phyloP scores from a whole-genome alignment of 208 protist species.

The Trypanosoma cruzi region DNA sequence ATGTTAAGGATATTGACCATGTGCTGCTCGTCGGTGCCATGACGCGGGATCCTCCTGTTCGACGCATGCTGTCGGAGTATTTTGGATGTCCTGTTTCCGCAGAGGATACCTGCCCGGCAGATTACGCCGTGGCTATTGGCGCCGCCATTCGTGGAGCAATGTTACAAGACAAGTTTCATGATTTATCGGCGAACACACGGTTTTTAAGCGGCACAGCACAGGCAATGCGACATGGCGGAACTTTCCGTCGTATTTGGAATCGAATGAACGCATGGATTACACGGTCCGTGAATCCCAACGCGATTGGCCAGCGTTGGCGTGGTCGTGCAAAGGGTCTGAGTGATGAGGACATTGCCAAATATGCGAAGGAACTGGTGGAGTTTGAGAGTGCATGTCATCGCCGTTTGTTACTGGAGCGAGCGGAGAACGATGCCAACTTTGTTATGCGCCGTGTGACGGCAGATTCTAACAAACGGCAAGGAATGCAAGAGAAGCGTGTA shows the following conservation, averaged over 20 bases:
- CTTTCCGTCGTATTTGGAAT: constrained; percentile 41
- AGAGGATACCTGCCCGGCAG: constrained; percentile 78
- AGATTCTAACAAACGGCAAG: constrained; percentile 83
- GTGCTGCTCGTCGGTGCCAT: constrained; percentile 91
- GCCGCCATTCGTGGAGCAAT: constrained; percentile 81
- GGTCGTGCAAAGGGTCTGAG: constrained; percentile 71
- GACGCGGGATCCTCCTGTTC: constrained; percentile 91
- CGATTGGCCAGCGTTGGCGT: constrained; percentile 88
- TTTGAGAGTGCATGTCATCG: constrained; percentile 85
- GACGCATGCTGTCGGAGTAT: constrained; percentile 81
- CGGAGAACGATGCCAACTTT: constrained; percentile 86
- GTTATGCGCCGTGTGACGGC: constrained; percentile 88
- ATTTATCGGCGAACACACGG: constrained; percentile 72
- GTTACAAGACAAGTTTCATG: constrained; percentile 81
- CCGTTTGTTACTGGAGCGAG: constrained; percentile 81
- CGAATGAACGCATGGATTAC: constrained; percentile 29
- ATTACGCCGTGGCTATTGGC: constrained; percentile 91
- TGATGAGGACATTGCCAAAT: constrained; percentile 86
- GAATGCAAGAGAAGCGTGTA: constrained; percentile 90
- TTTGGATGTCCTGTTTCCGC: constrained; percentile 64
- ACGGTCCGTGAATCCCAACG: constrained; percentile 76
- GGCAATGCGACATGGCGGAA: constrained; percentile 52
- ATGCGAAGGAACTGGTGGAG: constrained; percentile 90
- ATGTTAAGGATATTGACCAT: constrained; percentile 74
- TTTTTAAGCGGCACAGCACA: constrained; percentile 86